Percentiles rank a stretch among this genome's conserved stretches.
Evolutionary conservation across 768 basidiomycete species (phyloP).

Genomic region (Boletellus sp.): DNA sequence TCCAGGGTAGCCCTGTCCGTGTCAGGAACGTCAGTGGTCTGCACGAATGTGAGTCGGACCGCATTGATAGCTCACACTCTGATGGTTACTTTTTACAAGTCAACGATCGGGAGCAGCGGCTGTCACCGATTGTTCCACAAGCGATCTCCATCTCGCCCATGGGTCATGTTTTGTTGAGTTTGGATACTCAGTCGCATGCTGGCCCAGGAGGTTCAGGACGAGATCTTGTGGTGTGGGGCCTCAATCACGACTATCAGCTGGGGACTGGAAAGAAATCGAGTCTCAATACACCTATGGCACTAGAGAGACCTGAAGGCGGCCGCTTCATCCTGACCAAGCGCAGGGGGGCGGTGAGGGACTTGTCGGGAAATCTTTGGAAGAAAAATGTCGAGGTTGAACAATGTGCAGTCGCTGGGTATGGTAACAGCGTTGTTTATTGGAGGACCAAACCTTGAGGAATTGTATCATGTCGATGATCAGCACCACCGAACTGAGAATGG

Average conservation of each 20-base stretch:
- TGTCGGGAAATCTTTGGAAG: slow-evolving; percentile 59
- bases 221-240: slow-evolving; percentile 72
- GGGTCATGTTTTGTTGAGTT: slow-evolving; percentile 70
- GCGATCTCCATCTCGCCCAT: slow-evolving; percentile 66
- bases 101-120: slow-evolving; percentile 55
- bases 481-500: too few relatives aligned
- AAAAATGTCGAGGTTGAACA: slow-evolving; percentile 63
- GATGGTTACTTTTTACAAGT: slow-evolving; percentile 39
- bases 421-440: slow-evolving; percentile 71
- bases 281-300: slow-evolving; percentile 47
- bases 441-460: slow-evolving; percentile 35
- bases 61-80: neutral
- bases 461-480: too few relatives aligned
- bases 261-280: slow-evolving; percentile 71
- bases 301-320: slow-evolving; percentile 50
- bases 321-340: slow-evolving; percentile 56
- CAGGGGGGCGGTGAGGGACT: slow-evolving; percentile 53
- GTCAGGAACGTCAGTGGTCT: slow-evolving; percentile 81
- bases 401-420: slow-evolving; percentile 55
- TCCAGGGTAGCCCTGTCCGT: slow-evolving; percentile 64
- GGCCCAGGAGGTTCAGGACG: slow-evolving; percentile 50
- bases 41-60: slow-evolving; percentile 66
- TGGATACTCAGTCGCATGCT: slow-evolving; percentile 56
- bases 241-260: slow-evolving; percentile 69
- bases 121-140: slow-evolving; percentile 62